Evolutionary conservation across 2,329 filamentous ascomycete species (phyloP).

Genomic region (Monilinia fructigena): DNA sequence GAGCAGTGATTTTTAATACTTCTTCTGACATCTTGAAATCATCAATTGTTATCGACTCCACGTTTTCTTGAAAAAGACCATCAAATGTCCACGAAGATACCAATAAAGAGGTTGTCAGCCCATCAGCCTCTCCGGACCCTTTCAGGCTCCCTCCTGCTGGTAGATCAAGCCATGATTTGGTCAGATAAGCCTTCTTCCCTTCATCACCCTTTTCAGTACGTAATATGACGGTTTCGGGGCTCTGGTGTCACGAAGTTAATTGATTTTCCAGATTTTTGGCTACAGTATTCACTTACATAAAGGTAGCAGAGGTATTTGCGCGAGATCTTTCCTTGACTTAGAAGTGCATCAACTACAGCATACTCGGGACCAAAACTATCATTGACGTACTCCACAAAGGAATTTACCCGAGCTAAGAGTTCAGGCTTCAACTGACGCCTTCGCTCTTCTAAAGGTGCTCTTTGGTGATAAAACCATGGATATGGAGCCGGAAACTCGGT

Average conservation of each 20-base stretch:
- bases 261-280: neutral
- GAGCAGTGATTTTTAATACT: slow-evolving; percentile 19
- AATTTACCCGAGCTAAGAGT: slow-evolving; percentile 21
- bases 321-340: slow-evolving; percentile 18
- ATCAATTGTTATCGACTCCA: slow-evolving; percentile 16
- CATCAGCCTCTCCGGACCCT: neutral
- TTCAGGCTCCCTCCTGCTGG: neutral
- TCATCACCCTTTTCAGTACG: neutral
- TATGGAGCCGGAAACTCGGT: slow-evolving; percentile 22
- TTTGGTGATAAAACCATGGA: slow-evolving; percentile 23
- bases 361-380: slow-evolving; percentile 22
- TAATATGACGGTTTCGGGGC: slow-evolving; percentile 21
- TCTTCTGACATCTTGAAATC: slow-evolving; percentile 16
- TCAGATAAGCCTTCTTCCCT: slow-evolving; percentile 16
- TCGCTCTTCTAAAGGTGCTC: slow-evolving; percentile 21
- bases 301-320: slow-evolving; percentile 18
- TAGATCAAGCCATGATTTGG: slow-evolving; percentile 20
- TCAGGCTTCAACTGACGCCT: slow-evolving; percentile 22
- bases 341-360: slow-evolving; percentile 15
- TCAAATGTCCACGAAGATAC: slow-evolving; percentile 23
- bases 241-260: neutral
- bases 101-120: neutral
- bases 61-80: slow-evolving; percentile 16
- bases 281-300: slow-evolving; percentile 7
- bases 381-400: slow-evolving; percentile 22